phyloP scores from a whole-genome alignment of 2,329 filamentous ascomycete species.

The Triangularia verruculosa region DNA sequence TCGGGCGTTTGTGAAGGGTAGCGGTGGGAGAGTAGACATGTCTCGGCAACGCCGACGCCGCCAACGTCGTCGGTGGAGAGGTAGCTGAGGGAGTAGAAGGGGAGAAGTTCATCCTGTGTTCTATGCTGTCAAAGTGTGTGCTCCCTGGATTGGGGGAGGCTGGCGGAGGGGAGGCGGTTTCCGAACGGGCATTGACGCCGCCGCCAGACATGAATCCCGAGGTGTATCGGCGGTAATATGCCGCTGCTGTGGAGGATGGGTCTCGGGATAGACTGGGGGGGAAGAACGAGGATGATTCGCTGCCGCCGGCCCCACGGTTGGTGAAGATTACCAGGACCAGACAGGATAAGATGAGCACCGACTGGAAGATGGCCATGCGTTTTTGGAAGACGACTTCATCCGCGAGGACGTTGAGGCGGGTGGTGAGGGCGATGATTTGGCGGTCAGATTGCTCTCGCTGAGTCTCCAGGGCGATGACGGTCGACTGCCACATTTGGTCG shows the following conservation, averaged over 20 bases:
- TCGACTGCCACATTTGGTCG: slow-evolving; percentile 95
- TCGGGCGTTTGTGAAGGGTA: neutral
- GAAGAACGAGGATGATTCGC: slow-evolving; percentile 15
- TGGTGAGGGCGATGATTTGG: slow-evolving; percentile 78
- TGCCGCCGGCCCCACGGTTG: slow-evolving; percentile 41
- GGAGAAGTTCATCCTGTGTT: slow-evolving; percentile 8
- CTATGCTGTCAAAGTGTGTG: slow-evolving; percentile 15
- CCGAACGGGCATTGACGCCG: slow-evolving; percentile 6
- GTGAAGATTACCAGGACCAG: slow-evolving; percentile 84
- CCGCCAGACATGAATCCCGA: slow-evolving; percentile 3
- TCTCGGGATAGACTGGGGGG: neutral
- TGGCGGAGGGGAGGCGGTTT: slow-evolving; percentile 1
- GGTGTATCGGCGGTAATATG: slow-evolving; percentile 23
- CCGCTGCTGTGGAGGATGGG: slow-evolving; percentile 3
- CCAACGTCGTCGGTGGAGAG: slow-evolving; percentile 4
- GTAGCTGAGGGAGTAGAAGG: slow-evolving; percentile 3
- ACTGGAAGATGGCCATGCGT: slow-evolving; percentile 90
- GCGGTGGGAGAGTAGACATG: slow-evolving; percentile 10
- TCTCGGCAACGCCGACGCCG: slow-evolving; percentile 20
- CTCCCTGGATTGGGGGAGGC: neutral
- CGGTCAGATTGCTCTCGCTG: slow-evolving; percentile 81
- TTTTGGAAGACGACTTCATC: slow-evolving; percentile 88
- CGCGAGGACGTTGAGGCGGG: slow-evolving; percentile 81
- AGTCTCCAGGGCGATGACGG: slow-evolving; percentile 83
- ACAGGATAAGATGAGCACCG: slow-evolving; percentile 79